phyloP scores from a whole-genome alignment of 139 green algal species.

The Chlamydomonas asymmetrica region DNA sequence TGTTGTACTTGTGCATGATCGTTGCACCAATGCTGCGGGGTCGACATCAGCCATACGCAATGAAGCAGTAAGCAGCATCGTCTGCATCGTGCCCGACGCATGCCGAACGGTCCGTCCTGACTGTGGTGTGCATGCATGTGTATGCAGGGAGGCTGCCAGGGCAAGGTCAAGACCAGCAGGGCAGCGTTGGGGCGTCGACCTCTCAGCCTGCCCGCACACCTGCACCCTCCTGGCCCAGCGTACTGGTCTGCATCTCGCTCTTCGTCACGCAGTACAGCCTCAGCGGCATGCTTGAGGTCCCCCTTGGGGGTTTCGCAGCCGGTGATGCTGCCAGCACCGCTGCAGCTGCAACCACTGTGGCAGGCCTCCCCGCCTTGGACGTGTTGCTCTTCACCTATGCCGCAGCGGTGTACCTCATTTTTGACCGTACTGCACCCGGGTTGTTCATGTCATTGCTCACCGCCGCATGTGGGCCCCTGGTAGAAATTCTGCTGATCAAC shows the following conservation, averaged over 20 bases:
- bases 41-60: background rate
- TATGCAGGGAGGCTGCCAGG: background rate
- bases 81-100: background rate
- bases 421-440: slow-evolving; percentile 24
- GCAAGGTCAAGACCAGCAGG: background rate
- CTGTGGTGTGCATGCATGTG: background rate
- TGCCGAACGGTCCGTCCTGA: background rate
- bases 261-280: slow-evolving; percentile 34
- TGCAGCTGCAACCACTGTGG: background rate
- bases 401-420: background rate
- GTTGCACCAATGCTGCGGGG: slow-evolving; percentile 3
- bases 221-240: slow-evolving; percentile 2
- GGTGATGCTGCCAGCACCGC: background rate
- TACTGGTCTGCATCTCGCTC: slow-evolving; percentile 28
- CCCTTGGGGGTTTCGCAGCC: background rate
- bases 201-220: no score
- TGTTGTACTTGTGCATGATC: no score
- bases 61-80: background rate
- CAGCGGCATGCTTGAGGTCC: slow-evolving; percentile 12
- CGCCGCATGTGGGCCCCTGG: slow-evolving; percentile 8
- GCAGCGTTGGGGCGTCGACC: no score
- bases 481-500: slow-evolving; percentile 36
- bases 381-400: background rate
- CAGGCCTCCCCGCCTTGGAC: background rate
- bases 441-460: slow-evolving; percentile 29